Evolutionary conservation across 805 yeast species (phyloP).

Genomic region (Candida koratica): DNA sequence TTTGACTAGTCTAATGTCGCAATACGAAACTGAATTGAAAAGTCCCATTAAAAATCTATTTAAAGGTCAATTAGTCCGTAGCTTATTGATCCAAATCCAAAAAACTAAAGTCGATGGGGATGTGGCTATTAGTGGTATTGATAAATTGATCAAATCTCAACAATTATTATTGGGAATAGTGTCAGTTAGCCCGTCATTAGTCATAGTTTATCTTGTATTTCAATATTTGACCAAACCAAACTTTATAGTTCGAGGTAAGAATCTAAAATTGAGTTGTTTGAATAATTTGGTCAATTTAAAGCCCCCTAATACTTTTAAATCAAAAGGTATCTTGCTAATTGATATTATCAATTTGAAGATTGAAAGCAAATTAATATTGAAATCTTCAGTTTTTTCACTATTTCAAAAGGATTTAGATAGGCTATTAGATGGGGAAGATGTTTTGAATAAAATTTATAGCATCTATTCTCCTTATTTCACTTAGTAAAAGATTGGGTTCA

Average conservation of each 20-base stretch:
- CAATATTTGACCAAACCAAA: constrained; percentile 36
- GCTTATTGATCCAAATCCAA: constrained; percentile 86
- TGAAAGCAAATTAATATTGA: constrained; percentile 13
- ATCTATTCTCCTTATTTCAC: constrained; percentile 13
- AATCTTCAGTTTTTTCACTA: constrained; percentile 10
- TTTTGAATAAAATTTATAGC: constrained; percentile 10
- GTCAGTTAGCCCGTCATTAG: constrained; percentile 77
- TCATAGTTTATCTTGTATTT: constrained; percentile 49
- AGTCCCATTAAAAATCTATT: constrained; percentile 62
- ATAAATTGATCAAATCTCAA: constrained; percentile 81
- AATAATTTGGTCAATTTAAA: constrained; percentile 56
- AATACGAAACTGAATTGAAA: constrained; percentile 73
- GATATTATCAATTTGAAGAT: constrained; percentile 17
- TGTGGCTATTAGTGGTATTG: constrained; percentile 85
- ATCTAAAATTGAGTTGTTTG: constrained; percentile 39
- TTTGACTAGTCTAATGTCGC: constrained; percentile 70
- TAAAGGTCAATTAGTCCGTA: constrained; percentile 68
- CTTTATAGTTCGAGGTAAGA: constrained; percentile 27
- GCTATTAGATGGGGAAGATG: constrained; percentile 13
- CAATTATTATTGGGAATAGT: constrained; percentile 91
- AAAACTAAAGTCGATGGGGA: constrained; percentile 95
- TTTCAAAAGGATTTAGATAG: constrained; percentile 12
- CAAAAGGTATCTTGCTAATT: constrained; percentile 15
- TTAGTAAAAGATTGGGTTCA: constrained; percentile 6
- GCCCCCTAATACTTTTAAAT: constrained; percentile 10